A percentile compares a stretch with the other conserved stretches of the same genome.
These are phyloP conservation scores for Meyerozyma sp. DNA, from an alignment of 1,139 yeast species.

Conservation along the genomic window DNA sequence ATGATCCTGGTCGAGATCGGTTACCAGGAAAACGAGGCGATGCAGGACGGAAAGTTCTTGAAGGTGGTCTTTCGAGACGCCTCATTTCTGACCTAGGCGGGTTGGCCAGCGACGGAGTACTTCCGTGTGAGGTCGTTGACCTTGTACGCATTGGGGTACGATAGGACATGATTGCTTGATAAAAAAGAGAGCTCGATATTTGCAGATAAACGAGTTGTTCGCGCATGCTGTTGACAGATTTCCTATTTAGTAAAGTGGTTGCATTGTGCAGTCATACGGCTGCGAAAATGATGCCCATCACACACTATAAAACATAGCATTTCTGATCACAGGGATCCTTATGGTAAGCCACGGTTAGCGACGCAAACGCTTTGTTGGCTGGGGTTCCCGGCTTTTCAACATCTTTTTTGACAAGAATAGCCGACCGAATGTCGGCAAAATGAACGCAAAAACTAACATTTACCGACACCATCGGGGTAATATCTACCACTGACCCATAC, in stretches of 20 bases:
- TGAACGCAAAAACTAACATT: constrained; percentile 59
- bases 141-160: constrained; percentile 1
- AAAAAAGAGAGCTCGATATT: background rate
- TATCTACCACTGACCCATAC: constrained; percentile 60
- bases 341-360: constrained; percentile 66
- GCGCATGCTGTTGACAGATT: background rate
- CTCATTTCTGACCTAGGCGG: background rate
- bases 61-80: constrained; percentile 14
- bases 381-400: constrained; percentile 27
- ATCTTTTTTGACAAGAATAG: constrained; percentile 57
- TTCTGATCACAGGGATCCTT: constrained; percentile 62
- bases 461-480: constrained; percentile 63
- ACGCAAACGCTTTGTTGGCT: constrained; percentile 44
- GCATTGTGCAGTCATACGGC: background rate
- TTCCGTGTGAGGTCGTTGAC: background rate
- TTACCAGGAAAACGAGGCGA: constrained; percentile 12
- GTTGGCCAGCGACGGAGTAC: background rate
- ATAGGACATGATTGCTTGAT: background rate
- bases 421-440: constrained; percentile 56
- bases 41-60: constrained; percentile 15
- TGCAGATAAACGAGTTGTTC: background rate
- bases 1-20: constrained; percentile 32
- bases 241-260: constrained; percentile 1
- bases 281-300: background rate
- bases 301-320: constrained; percentile 10